Evolutionary conservation across 1,284 basidiomycete species (phyloP), one percentile per base, ranked within the genome.

Genomic region (Neonothopanus nambi): DNA sequence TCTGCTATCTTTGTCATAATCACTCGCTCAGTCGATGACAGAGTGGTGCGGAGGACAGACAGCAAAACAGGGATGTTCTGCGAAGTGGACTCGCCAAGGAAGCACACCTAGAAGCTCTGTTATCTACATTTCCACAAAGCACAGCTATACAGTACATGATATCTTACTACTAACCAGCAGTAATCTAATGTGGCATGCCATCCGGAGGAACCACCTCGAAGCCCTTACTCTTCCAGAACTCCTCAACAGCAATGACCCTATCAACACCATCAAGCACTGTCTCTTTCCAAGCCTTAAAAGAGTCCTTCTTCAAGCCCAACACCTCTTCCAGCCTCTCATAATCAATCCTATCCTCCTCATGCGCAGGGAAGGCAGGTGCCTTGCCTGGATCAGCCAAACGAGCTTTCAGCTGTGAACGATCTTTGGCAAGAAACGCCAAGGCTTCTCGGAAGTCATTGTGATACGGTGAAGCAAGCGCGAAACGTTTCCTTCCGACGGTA

Each of bases 231-330:
- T 40, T 60, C 59, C 60, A 60, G 7, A 40, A 33, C n/a, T 58
- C 26, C 52, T 61, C 59, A 3, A 61, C 12, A 1, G 50, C 53
- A 17, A 57, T 28, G 17, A 60, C 50, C 12, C 56, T 37, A 20
- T 62, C 59, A n/a, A 60, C 33, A 7, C 57, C 33, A 35, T 60
- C 61, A 33, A 59, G 37, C 0, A 62, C 53, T 7, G 59, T 62
- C 46, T 58, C 56, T 45, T 36, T 57, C 59, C 59, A 60, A 28
- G 55, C 52, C 39, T 46, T 59, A 40, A 59, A 61, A 23, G 49
- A 53, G 3, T 50, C 43, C 20, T 52, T 26, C n/a, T 26, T 36
- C 35, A 59, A 37, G 11, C 57, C 56, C n/a, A 62, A 39, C 8
- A 48, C 53, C 30, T 48, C 43, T 46, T 60, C 58, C 38, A 61